These are phyloP conservation scores for Oryza punctata DNA, from an alignment of 176 grass and related monocot genomes.

Conservation along the genomic window DNA sequence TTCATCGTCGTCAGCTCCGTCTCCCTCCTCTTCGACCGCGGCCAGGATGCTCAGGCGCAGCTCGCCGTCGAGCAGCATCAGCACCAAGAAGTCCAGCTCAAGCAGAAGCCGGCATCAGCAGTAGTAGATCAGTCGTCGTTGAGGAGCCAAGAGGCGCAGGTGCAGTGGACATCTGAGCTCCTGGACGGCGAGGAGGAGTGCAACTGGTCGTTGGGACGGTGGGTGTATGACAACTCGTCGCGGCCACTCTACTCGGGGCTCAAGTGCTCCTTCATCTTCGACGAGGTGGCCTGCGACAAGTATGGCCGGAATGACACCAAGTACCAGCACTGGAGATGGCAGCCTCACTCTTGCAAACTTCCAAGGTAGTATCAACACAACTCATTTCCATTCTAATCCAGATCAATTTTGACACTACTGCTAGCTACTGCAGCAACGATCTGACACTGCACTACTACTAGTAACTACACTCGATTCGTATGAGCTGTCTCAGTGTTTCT, in stretches of 20 bases:
- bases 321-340: constrained; percentile 97
- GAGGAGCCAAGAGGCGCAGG: constrained; percentile 4
- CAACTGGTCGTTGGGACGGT: constrained; percentile 53
- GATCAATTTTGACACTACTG: background rate
- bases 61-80: constrained; percentile 24
- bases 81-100: constrained; percentile 34
- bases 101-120: background rate
- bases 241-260: constrained; percentile 64
- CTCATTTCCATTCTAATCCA: background rate
- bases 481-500: background rate
- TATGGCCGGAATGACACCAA: constrained; percentile 72
- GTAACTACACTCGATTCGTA: too few relatives aligned
- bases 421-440: background rate
- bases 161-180: constrained; percentile 19
- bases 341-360: constrained; percentile 79
- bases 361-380: constrained; percentile 41
- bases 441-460: background rate
- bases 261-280: constrained; percentile 66
- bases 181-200: constrained; percentile 31
- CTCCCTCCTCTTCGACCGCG: constrained; percentile 48
- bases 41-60: constrained; percentile 39
- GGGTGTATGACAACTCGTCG: constrained; percentile 68
- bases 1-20: constrained; percentile 57
- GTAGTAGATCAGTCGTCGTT: background rate
- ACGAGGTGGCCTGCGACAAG: constrained; percentile 76